Evolutionary conservation across 768 basidiomycete species (phyloP), one percentile per base, ranked within the genome.

Genomic region (Phaffia tasmanica): DNA sequence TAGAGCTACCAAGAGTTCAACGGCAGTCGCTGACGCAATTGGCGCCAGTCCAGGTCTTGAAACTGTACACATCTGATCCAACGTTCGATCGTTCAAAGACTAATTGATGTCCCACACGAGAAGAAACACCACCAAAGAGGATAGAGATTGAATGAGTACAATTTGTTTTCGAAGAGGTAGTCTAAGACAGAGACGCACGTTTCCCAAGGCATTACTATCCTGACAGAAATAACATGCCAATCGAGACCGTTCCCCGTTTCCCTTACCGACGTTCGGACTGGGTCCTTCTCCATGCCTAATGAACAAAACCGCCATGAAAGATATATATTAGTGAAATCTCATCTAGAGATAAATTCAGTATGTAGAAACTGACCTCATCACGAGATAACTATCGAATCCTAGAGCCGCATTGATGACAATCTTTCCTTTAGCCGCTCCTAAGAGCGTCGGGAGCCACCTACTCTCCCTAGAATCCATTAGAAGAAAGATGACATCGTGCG

Each of bases 21-120:
- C 94, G 0, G 91, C 92, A 0, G 87, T 88, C 0, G 93, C 86
- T 1, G 88, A 84, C 0, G 95, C 95, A 61, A 97, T 90, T 0
- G 90, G 84, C 0, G 94, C 95, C 1, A 98, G 81, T 0, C 94
- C 94, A 0, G 95, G 95, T 25, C 95, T 80, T 0, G 94, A 97
- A 35, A 99, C 95, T 0, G 95, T 98, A 74, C 95, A 99, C 94
- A 97, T 97, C 75, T 98, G 94, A 75, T 98, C 95, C 18, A 98
- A 82, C 3, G 93, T 94, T 51, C 92, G 82, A 74, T 98, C 94
- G 0, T 88, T 87, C 53, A 87, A 76, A 2, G 83, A 84, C 85
- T 82, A 70, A 2, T 18, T 46, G 23, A 29, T 15, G 25, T n/a
- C 27, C 56, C 35, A 42, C 4, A 42, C 6, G 35, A 42, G 11